phyloP scores from a whole-genome alignment of 1,284 basidiomycete genomes.

The Cutaneotrichosporon sp. region DNA sequence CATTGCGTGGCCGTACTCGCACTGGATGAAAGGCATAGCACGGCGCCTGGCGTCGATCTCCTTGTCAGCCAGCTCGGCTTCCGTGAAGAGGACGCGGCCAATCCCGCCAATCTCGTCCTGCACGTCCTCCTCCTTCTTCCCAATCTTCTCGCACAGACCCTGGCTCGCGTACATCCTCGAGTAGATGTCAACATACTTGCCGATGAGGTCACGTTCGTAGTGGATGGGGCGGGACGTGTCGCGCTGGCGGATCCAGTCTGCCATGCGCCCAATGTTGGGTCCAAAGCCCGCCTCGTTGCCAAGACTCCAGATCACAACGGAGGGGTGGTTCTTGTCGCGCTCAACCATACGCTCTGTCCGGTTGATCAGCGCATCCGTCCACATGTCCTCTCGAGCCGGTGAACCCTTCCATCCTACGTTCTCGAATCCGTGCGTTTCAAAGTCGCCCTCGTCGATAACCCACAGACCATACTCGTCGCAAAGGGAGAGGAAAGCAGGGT shows the following conservation, averaged over 20 bases:
- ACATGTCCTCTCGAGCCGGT: slow-evolving; percentile 15
- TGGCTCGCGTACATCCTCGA: slow-evolving; percentile 24
- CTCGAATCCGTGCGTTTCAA: slow-evolving; percentile 28
- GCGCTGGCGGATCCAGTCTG: slow-evolving; percentile 15
- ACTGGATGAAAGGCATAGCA: slow-evolving; percentile 19
- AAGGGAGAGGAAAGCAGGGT: slow-evolving; percentile 23
- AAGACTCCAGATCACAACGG: slow-evolving; percentile 26
- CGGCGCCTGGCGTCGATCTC: slow-evolving; percentile 11
- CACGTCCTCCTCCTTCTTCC: slow-evolving; percentile 8
- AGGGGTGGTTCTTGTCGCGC: slow-evolving; percentile 31
- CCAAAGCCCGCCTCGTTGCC: slow-evolving; percentile 28
- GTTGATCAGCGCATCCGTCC: slow-evolving; percentile 18
- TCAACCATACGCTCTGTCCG: slow-evolving; percentile 20
- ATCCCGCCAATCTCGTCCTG: slow-evolving; percentile 17
- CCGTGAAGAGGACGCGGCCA: slow-evolving; percentile 10
- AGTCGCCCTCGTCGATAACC: slow-evolving; percentile 28
- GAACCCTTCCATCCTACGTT: slow-evolving; percentile 15
- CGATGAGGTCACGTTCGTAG: slow-evolving; percentile 22
- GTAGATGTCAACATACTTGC: slow-evolving; percentile 24
- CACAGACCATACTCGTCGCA: slow-evolving; percentile 30
- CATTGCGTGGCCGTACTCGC: slow-evolving; percentile 30
- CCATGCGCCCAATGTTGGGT: slow-evolving; percentile 24
- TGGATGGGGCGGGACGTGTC: slow-evolving; percentile 24
- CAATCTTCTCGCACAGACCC: slow-evolving; percentile 18
- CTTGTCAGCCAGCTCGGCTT: slow-evolving; percentile 4